Conservation (phyloP, 441 rosid genomes). For the Adansonia grandidieri region DNA sequence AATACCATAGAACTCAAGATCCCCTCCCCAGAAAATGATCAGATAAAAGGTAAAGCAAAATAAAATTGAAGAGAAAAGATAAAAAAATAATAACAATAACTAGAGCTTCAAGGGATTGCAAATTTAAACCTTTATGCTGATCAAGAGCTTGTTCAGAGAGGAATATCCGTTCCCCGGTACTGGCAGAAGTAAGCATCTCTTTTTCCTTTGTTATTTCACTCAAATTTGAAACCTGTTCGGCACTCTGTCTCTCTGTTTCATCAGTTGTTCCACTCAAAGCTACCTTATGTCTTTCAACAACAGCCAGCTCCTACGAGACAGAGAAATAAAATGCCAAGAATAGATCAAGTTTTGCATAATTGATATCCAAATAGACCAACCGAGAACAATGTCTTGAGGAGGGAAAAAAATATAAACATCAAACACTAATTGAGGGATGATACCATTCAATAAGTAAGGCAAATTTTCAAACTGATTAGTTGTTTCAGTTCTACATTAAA, state of each 20-base stretch:
- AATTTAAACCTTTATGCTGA: constrained; percentile 28
- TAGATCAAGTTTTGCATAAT: neutral
- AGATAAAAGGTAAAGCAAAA: neutral
- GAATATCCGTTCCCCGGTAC: constrained; percentile 31
- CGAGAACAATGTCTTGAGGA: neutral
- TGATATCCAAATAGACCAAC: neutral
- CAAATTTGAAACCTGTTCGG: constrained; percentile 33
- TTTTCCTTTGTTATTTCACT: constrained; percentile 33
- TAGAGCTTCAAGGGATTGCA: neutral
- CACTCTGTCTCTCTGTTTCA: constrained; percentile 25
- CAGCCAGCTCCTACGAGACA: no score
- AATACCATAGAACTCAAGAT: constrained; percentile 12
- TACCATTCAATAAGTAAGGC: neutral
- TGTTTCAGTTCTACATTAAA: neutral
- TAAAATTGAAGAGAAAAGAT: no score
- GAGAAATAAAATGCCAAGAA: no score
- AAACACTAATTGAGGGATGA: neutral
- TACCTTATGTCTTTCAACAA: constrained; percentile 44
- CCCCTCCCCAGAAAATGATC: neutral
- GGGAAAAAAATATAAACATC: no score
- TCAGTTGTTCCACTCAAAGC: constrained; percentile 1
- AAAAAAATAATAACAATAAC: no score
- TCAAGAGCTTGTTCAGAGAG: constrained; percentile 24
- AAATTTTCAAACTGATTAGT: neutral
- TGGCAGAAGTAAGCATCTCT: constrained; percentile 29